Evolutionary conservation across 352 stramenopile genomes (phyloP).

Genomic region (Blastocystis sp.): DNA sequence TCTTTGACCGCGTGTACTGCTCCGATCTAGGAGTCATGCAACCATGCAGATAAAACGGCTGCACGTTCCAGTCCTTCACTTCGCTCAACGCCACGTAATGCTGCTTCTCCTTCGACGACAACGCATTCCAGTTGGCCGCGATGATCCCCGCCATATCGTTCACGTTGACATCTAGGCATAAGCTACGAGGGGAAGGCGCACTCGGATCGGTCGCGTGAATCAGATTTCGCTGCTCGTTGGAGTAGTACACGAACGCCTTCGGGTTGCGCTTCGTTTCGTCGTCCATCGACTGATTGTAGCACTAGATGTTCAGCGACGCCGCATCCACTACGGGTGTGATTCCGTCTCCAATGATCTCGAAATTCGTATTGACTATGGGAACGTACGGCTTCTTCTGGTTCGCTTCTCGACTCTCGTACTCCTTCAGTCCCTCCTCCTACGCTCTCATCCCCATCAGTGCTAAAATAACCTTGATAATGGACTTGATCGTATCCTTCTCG

Average conservation of each 20-base stretch:
- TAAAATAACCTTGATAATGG: constrained; percentile 62
- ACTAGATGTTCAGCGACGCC: not conserved
- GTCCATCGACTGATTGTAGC: not conserved
- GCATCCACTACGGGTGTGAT: not conserved
- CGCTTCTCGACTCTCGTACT: not conserved
- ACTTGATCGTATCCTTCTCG: constrained; percentile 48
- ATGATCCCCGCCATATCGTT: not conserved
- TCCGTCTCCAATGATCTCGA: not conserved
- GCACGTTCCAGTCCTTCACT: not conserved
- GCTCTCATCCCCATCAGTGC: not conserved
- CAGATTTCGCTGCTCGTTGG: not conserved
- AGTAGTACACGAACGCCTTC: not conserved
- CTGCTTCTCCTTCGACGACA: constrained; percentile 7
- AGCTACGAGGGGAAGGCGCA: not conserved
- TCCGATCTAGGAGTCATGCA: not conserved
- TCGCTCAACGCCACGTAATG: not conserved
- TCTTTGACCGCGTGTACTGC: not conserved
- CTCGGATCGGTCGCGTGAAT: constrained; percentile 7
- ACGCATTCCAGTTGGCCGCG: constrained; percentile 12
- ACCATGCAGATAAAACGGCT: not conserved
- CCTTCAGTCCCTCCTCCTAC: constrained; percentile 7
- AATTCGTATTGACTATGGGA: not conserved
- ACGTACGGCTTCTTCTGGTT: not conserved
- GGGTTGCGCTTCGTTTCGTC: not conserved
- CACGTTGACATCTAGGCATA: not conserved